Evolutionary conservation across 2,329 filamentous ascomycete genomes (phyloP).

Genomic region (Hypoxylon sp.): DNA sequence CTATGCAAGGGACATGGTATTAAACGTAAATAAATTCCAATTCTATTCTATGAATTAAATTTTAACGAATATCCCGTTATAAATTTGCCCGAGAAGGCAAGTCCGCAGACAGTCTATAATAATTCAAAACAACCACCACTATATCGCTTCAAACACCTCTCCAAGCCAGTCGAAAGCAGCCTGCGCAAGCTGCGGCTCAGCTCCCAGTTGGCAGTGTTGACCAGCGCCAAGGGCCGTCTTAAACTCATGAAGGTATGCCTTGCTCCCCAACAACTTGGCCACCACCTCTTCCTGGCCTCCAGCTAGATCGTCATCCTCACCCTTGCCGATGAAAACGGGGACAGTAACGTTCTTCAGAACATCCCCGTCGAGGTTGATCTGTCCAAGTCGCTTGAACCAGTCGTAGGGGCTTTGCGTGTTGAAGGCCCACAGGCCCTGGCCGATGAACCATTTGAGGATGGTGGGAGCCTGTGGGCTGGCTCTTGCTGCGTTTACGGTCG

Average conservation of each 20-base stretch:
- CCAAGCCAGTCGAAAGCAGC: constrained; percentile 46
- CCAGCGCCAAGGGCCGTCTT: constrained; percentile 46
- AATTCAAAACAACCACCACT: not conserved
- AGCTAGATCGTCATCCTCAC: constrained; percentile 40
- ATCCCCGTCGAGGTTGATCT: constrained; percentile 38
- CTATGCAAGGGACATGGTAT: not conserved
- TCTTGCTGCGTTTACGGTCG: constrained; percentile 19
- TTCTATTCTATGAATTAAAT: not conserved
- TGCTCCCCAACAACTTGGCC: constrained; percentile 37
- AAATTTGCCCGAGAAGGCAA: not conserved
- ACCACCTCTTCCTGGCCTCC: constrained; percentile 44
- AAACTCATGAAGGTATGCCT: constrained; percentile 44
- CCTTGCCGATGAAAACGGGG: constrained; percentile 47
- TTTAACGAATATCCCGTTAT: not conserved
- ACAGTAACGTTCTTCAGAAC: constrained; percentile 38
- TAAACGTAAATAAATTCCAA: not conserved
- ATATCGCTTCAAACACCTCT: constrained; percentile 34
- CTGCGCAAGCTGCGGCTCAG: constrained; percentile 45
- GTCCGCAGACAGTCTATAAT: not conserved
- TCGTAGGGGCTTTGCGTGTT: constrained; percentile 39
- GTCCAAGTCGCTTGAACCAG: constrained; percentile 40
- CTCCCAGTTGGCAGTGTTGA: constrained; percentile 50
- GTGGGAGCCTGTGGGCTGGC: constrained; percentile 23
- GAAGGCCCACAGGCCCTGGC: constrained; percentile 39
- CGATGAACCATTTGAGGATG: constrained; percentile 32